These are phyloP conservation scores for Myxozyma lipomycoides DNA, from an alignment of 805 yeast species.

Conservation along the genomic window DNA sequence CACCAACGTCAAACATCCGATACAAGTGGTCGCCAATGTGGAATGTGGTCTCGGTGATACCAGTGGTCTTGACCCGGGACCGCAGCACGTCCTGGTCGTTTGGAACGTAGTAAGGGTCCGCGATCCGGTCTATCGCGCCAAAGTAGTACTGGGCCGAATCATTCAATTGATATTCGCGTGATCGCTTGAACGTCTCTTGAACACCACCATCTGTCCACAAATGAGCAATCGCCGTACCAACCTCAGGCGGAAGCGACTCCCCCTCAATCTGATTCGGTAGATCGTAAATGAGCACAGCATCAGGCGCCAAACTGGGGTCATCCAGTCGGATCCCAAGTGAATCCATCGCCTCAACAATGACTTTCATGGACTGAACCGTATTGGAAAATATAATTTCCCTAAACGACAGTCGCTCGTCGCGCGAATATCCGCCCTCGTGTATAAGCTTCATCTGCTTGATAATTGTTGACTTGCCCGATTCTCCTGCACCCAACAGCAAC, in stretches of 20 bases:
- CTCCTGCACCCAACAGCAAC: slow-evolving; percentile 82
- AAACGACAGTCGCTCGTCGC: slow-evolving; percentile 74
- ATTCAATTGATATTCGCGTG: slow-evolving; percentile 82
- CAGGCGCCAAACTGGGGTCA: slow-evolving; percentile 49
- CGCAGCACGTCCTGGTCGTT: slow-evolving; percentile 77
- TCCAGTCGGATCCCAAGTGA: slow-evolving; percentile 60
- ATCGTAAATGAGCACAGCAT: slow-evolving; percentile 9
- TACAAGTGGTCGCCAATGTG: slow-evolving; percentile 61
- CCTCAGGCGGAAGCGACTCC: slow-evolving; percentile 41
- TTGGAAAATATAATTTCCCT: slow-evolving; percentile 91
- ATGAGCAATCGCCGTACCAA: slow-evolving; percentile 64
- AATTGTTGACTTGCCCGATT: slow-evolving; percentile 90
- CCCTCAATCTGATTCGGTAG: slow-evolving; percentile 21
- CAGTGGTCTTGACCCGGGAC: slow-evolving; percentile 93
- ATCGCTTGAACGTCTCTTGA: slow-evolving; percentile 45
- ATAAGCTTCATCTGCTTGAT: slow-evolving; percentile 80
- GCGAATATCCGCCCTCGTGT: slow-evolving; percentile 80
- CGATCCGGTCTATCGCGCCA: slow-evolving; percentile 62
- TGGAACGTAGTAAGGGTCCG: slow-evolving; percentile 62
- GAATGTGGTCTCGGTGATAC: slow-evolving; percentile 84
- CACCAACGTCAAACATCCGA: slow-evolving; percentile 91
- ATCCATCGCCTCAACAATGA: slow-evolving; percentile 51
- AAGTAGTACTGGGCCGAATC: slow-evolving; percentile 79
- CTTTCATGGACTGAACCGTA: slow-evolving; percentile 45
- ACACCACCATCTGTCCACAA: slow-evolving; percentile 61